A percentile compares a stretch with the other conserved stretches of the same genome.
phyloP scores from a whole-genome alignment of 306 rosid genomes.

The Carpinus fangiana region DNA sequence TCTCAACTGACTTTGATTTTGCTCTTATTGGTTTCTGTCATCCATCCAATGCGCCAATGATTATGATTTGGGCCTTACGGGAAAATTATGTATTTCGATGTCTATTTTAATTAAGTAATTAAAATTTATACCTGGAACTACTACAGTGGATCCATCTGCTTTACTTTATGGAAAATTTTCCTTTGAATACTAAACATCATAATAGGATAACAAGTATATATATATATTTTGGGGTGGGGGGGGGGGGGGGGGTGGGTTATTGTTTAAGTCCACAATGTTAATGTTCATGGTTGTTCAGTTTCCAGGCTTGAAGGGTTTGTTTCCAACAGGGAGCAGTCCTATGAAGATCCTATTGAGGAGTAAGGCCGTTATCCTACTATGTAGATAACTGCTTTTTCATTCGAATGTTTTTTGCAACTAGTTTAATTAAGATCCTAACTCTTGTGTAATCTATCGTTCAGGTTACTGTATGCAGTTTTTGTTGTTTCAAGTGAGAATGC shows the following conservation, averaged over 20 bases:
- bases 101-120: neutral
- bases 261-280: conserved; percentile 20
- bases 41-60: neutral
- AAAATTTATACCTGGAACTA: neutral
- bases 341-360: conserved; percentile 99
- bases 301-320: conserved; percentile 99
- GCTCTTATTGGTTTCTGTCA: neutral
- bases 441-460: conserved; percentile 29
- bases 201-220: neutral
- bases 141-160: neutral
- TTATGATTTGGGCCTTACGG: neutral
- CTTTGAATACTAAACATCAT: neutral
- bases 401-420: conserved; percentile 16
- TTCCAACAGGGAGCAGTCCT: conserved; percentile 96
- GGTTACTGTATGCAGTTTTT: conserved; percentile 94
- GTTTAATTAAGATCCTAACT: conserved; percentile 29
- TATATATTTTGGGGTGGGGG: too few relatives aligned
- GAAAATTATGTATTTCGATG: neutral
- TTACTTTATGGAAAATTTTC: neutral
- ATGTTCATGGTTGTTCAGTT: conserved; percentile 55
- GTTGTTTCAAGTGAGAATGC: conserved; percentile 95
- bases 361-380: conserved; percentile 51
- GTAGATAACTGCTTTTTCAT: conserved; percentile 22
- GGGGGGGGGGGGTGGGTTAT: too few relatives aligned
- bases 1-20: neutral